Conservation (phyloP, 2,329 filamentous ascomycete species). For the Talaromyces sp. region DNA sequence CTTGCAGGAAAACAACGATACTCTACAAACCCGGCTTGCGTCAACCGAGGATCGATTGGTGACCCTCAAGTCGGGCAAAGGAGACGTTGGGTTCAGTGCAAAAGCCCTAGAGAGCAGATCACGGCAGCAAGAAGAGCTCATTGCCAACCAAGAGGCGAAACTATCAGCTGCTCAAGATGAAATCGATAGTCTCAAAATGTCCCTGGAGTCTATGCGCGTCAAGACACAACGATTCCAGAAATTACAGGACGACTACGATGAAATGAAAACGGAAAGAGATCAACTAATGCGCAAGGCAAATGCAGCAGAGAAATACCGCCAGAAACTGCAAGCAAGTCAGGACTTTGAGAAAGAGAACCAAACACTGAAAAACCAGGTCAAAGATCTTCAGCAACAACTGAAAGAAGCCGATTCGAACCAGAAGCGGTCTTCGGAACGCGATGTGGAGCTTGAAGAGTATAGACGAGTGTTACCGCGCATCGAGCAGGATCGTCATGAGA, state of each 20-base stretch:
- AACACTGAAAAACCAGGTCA: conserved; percentile 42
- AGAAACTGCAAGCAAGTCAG: conserved; percentile 46
- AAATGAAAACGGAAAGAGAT: conserved; percentile 45
- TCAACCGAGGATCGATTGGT: conserved; percentile 48
- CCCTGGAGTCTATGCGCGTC: conserved; percentile 40
- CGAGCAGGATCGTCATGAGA: conserved; percentile 45
- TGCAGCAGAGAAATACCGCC: conserved; percentile 46
- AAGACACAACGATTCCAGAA: conserved; percentile 44
- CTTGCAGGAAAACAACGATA: conserved; percentile 47
- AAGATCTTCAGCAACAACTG: conserved; percentile 44
- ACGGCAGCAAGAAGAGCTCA: conserved; percentile 62
- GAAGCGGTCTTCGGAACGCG: conserved; percentile 36
- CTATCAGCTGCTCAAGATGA: conserved; percentile 50
- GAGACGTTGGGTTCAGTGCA: conserved; percentile 43
- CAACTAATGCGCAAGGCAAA: conserved; percentile 45
- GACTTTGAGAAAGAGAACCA: conserved; percentile 47
- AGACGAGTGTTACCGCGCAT: conserved; percentile 43
- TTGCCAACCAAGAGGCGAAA: conserved; percentile 64
- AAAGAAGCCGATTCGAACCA: conserved; percentile 42
- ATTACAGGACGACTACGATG: conserved; percentile 47
- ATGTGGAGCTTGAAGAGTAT: conserved; percentile 41
- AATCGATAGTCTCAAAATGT: conserved; percentile 41
- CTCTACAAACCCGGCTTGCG: conserved; percentile 41
- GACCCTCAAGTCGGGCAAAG: conserved; percentile 47
- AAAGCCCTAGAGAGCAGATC: conserved; percentile 48